These are phyloP conservation scores for Phytophthora melonis DNA, from an alignment of 352 stramenopile species.

Conservation along the genomic window DNA sequence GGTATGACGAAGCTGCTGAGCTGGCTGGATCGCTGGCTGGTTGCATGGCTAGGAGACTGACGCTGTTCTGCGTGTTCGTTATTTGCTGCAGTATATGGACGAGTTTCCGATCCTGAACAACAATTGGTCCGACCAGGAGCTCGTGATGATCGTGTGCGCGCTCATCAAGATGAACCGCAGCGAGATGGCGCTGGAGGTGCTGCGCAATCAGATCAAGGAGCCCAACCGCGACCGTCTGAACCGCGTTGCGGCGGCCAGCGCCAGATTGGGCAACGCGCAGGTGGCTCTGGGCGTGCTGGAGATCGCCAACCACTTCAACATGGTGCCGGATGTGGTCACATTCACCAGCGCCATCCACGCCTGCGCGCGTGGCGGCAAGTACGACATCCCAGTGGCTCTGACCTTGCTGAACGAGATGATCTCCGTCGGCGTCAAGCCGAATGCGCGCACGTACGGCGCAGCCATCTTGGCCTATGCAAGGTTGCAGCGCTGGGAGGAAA, in stretches of 20 bases:
- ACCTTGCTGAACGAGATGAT: conserved; percentile 86
- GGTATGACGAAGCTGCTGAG: conserved; percentile 22
- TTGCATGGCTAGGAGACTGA: neutral
- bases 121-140: conserved; percentile 73
- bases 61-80: neutral
- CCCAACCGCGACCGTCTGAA: conserved; percentile 64
- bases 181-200: conserved; percentile 60
- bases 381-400: conserved; percentile 63
- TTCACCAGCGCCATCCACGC: conserved; percentile 88
- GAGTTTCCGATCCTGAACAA: conserved; percentile 72
- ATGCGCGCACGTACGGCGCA: conserved; percentile 81
- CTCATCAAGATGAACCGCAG: conserved; percentile 82
- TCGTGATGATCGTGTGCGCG: conserved; percentile 77
- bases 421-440: conserved; percentile 57
- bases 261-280: conserved; percentile 67
- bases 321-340: conserved; percentile 72
- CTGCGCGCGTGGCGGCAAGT: conserved; percentile 64
- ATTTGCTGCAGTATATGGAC: conserved; percentile 59
- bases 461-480: conserved; percentile 74
- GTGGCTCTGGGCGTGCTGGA: conserved; percentile 78
- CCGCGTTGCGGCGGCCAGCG: conserved; percentile 73
- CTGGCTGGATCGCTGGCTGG: conserved; percentile 4
- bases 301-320: conserved; percentile 73
- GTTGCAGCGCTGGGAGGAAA: conserved; percentile 75
- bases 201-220: conserved; percentile 72